These are phyloP conservation scores for Geosmithia flava DNA, from an alignment of 2,329 filamentous ascomycete genomes.

Conservation along the genomic window DNA sequence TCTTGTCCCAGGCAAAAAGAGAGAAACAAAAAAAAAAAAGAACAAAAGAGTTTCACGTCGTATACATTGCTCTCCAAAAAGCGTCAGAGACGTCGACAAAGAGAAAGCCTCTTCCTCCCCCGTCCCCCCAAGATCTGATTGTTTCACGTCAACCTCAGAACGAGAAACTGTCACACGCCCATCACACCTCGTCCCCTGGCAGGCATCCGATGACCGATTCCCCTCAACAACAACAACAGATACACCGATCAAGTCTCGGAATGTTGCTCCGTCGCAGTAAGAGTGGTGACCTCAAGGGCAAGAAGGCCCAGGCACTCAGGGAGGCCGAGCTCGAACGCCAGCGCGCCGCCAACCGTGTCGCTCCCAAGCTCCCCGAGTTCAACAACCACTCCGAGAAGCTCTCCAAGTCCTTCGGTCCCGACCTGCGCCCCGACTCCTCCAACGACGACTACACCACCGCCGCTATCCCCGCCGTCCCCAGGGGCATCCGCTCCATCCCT, in stretches of 20 bases:
- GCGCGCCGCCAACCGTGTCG: constrained; percentile 31
- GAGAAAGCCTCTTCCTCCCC: neutral
- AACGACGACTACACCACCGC: constrained; percentile 1
- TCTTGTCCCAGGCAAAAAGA: neutral
- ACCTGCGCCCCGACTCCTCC: constrained; percentile 50
- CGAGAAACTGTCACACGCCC: neutral
- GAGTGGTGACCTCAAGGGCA: constrained; percentile 51
- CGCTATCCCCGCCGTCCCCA: neutral
- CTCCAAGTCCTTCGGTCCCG: constrained; percentile 32
- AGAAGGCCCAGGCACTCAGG: constrained; percentile 42
- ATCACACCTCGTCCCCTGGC: neutral
- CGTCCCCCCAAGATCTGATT: neutral
- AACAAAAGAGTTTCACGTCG: neutral
- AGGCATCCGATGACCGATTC: constrained; percentile 1
- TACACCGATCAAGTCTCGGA: constrained; percentile 32
- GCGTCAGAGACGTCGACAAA: neutral
- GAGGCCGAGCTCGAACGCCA: constrained; percentile 39
- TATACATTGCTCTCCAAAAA: neutral
- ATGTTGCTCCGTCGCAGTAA: constrained; percentile 57
- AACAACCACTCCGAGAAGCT: constrained; percentile 32
- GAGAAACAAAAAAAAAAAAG: neutral
- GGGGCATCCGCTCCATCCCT: constrained; percentile 17
- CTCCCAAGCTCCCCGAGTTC: constrained; percentile 40
- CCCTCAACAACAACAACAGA: constrained; percentile 5
- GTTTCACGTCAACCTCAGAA: neutral